Base-by-base conservation (phyloP, 148 eudicot genomes). In the Rhododendron ferrugineum region DNA sequence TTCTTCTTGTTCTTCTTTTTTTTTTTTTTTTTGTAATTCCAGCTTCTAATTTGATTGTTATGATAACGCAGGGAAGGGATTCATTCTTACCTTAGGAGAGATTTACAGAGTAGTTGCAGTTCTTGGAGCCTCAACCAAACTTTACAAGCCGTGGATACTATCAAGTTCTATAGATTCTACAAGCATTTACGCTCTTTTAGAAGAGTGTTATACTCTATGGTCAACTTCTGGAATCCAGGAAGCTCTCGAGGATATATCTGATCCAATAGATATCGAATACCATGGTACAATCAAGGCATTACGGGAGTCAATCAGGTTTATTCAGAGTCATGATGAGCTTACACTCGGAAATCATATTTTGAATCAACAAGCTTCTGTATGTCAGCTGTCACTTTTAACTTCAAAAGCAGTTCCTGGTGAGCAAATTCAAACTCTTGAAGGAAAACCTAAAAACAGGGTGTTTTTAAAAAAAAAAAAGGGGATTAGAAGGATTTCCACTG, bases 181-280 rank as follows among this genome's bases (percentile, higher is more conserved):
- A 62, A 82, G 75, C 78, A 78, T 92, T 13, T 82, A 72, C 83
- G 79, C 79, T 78, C 87, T 89, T 83, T 73, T 92, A 86, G 92
- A 94, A 79, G 97, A 93, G 83, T 96, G 98, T 82, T 84, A 60
- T 72, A 54, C 82, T 84, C 72, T 93, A 74, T 96, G 98, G 98
- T 88, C 90, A 78, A 84, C 84, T 87, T 93, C 92, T 7, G 95
- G 97, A 80, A 88, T 94, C 86, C 89, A 91, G 85, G 93, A 93
- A 89, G 91, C 93, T 84, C 79, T 96, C 18, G 78, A 83, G 79
- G 83, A 54, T 85, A 42, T 94, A 49, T 89, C 87, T 73, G 89
- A 88, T 81, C 52, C 84, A 64, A 80, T 82, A 82, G 83, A 82
- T 74, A 56, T 77, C 47, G 92, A 81, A 81, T 85, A 87, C 85